Percentiles rank a stretch among this genome's conserved stretches.
phyloP scores from a whole-genome alignment of 1,284 basidiomycete genomes.

The Sanghuangporus sanghuang region DNA sequence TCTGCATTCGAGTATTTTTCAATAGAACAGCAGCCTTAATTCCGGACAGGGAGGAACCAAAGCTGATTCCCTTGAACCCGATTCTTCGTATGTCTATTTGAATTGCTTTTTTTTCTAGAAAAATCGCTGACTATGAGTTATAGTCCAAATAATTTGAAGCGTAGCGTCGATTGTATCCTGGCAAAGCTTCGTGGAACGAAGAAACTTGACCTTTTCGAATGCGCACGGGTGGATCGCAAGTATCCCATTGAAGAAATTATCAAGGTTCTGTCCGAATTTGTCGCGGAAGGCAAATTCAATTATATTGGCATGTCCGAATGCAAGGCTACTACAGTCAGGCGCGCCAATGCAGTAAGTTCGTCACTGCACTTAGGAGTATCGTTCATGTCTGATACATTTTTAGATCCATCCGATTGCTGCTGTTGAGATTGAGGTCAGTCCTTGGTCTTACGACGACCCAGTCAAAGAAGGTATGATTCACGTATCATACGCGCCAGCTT shows the following conservation, averaged over 20 bases:
- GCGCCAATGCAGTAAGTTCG: constrained; percentile 32
- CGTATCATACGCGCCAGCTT: not conserved
- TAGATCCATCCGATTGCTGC: constrained; percentile 42
- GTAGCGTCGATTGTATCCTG: constrained; percentile 34
- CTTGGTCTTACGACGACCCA: constrained; percentile 44
- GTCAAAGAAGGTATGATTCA: constrained; percentile 29
- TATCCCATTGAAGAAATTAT: constrained; percentile 33
- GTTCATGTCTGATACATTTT: not conserved
- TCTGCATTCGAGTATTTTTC: constrained; percentile 2
- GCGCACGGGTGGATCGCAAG: constrained; percentile 30
- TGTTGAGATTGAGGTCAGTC: constrained; percentile 50
- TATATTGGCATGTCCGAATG: constrained; percentile 46
- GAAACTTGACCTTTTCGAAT: constrained; percentile 41
- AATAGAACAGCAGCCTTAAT: constrained; percentile 8
- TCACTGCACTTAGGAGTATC: not conserved
- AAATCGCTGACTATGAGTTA: not conserved
- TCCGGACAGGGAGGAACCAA: constrained; percentile 36
- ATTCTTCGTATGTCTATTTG: constrained; percentile 26
- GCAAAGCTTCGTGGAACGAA: constrained; percentile 37
- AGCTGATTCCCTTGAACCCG: constrained; percentile 18
- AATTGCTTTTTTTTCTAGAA: not conserved
- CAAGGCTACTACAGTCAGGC: constrained; percentile 39
- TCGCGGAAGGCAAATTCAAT: constrained; percentile 39
- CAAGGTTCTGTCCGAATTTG: constrained; percentile 25
- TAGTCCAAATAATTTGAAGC: constrained; percentile 36